Evolutionary conservation across 2,329 filamentous ascomycete species (phyloP).

Genomic region (Verticillium albo-atrum): DNA sequence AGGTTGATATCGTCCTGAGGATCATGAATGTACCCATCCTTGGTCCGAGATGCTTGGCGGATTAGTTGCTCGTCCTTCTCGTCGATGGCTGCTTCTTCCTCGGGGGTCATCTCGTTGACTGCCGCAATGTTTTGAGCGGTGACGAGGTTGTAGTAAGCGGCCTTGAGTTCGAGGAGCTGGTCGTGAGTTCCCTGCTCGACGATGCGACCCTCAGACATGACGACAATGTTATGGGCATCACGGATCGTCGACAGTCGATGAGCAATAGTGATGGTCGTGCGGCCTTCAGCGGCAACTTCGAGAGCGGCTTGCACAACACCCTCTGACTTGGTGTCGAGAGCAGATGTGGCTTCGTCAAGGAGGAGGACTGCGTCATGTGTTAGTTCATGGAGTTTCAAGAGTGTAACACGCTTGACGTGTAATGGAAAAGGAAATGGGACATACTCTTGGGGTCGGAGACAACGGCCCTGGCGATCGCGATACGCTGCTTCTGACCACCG

Average conservation of each 20-base stretch:
- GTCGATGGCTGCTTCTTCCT: conserved; percentile 47
- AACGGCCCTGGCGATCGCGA: conserved; percentile 87
- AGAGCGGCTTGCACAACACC: conserved; percentile 90
- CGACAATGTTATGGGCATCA: conserved; percentile 92
- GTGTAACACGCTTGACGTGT: background rate
- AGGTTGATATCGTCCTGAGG: conserved; percentile 60
- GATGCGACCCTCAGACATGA: conserved; percentile 81
- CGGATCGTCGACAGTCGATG: conserved; percentile 93
- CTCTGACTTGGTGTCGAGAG: conserved; percentile 91
- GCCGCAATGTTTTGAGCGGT: conserved; percentile 79
- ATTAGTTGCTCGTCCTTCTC: conserved; percentile 46
- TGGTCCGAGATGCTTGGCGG: conserved; percentile 38
- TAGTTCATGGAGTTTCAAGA: conserved; percentile 7
- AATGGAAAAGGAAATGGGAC: conserved; percentile 10
- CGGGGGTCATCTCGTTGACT: conserved; percentile 46
- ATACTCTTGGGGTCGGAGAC: conserved; percentile 80
- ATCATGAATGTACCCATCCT: conserved; percentile 42
- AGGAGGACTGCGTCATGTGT: conserved; percentile 56
- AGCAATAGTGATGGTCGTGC: conserved; percentile 94
- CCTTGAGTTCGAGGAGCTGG: conserved; percentile 63
- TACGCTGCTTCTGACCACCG: conserved; percentile 94
- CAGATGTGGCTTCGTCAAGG: conserved; percentile 91
- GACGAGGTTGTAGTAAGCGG: conserved; percentile 80
- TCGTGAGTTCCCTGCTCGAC: conserved; percentile 90
- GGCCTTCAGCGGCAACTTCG: conserved; percentile 76